Evolutionary conservation across 2,329 filamentous ascomycete species (phyloP), one percentile per base, ranked within the genome.

Genomic region (Talaromyces islandicus): DNA sequence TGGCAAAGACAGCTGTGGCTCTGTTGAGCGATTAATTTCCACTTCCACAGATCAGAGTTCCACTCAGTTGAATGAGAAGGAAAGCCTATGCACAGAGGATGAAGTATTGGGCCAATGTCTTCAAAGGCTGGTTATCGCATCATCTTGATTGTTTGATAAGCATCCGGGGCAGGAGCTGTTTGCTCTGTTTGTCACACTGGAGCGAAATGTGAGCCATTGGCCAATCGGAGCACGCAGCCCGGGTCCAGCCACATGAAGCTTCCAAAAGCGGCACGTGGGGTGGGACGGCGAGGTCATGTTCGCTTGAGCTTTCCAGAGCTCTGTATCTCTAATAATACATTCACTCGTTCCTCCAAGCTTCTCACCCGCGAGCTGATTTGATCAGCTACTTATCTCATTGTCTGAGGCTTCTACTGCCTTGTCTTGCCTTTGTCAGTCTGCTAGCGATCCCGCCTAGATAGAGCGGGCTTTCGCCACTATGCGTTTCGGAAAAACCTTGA

Each of bases 401-500:
- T 24, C 24, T 24, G 24, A 24, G 4, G 25, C 48, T 10, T 29
- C 10, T 27, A 29, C 19, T 7, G 3, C 25, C 25, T 27, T 14
- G 17, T 30, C 17, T 29, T 14, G 11, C n/a, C n/a, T 51, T 7
- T n/a, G 21, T 10, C 7, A 35, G 48, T n/a, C 48, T 17, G 25
- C 25, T 52, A 29, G 21, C 25, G 7, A 46, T 52, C 25, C 27
- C 17, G 48, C 48, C 3, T 25, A 52, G 48, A 24, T 30, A 52
- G 48, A 25, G 48, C 48, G 48, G 48, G 48, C 25, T 14, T 29
- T 25, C 14, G 25, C 60, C 70, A 80, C 62, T 55, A 97, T 99
- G 94, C 89, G 91, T 69, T 99, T 97, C 81, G 93, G 93, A 64
- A 91, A 88, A 79, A 97, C 91, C 56, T 84, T 99, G 62, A 86